Base-by-base conservation (phyloP, 805 yeast genomes). In the Metschnikowia similis region DNA sequence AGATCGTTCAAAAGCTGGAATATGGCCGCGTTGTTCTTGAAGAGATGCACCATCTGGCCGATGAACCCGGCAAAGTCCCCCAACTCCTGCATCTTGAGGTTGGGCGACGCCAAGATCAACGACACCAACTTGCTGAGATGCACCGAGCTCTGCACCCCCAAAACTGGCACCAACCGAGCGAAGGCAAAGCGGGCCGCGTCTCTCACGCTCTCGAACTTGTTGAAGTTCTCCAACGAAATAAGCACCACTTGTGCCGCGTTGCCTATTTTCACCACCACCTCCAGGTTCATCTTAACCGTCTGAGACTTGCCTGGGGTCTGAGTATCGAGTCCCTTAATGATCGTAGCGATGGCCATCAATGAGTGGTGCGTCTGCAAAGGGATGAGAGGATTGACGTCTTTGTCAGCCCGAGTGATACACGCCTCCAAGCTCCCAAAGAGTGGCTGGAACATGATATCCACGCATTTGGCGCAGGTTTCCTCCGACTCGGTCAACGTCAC, bases 161-260 rank as follows among this genome's bases (percentile, higher is more conserved):
- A 71, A 38, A 92, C 72, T 21, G 95, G 89, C 48, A 90, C 85
- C 57, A 94, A 77, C 54, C 98, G 79, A 9, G 96, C 89, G 68
- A 91, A 84, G 30, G 96, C 82, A 65, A 87, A 89, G 59, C 97
- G 79, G 4, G 92, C 76, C 4, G 97, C 85, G 57, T 89, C 96
- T 63, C 98, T 80, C 41, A 92, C 81, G 31, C 75, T 74, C 62
- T 85, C 89, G 54, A 75, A 76, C 37, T 80, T 77, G 48, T 83
- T 76, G 55, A 90, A 81, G 51, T 78, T 83, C 53, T 92, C 96
- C 55, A 94, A 75, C 1, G 96, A 87, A 17, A 90, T 90, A 28
- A 88, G 66, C 10, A 89, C 87, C 39, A 87, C 96, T 63, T 89
- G 89, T 0, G 96, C 84, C 6, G 89, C 85, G 56, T 82, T 81